phyloP scores from a whole-genome alignment of 768 basidiomycete genomes.

The Naganishia vaughanmartiniae region DNA sequence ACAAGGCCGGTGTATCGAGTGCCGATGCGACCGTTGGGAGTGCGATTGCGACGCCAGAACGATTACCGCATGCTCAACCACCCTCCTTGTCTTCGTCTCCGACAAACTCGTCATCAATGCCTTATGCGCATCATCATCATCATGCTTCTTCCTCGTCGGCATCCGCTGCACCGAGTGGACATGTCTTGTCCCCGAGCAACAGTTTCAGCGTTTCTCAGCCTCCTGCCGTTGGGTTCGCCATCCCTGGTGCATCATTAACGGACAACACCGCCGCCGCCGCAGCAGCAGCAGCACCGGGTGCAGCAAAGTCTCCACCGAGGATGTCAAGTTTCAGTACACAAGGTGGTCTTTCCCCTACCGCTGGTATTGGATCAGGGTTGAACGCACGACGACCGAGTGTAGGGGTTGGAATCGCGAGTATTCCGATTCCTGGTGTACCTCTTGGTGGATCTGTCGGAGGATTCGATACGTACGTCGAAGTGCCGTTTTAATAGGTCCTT shows the following conservation, averaged over 20 bases:
- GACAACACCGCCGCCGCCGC: background rate
- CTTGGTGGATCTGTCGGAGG: background rate
- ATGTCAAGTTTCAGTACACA: too few species aligned
- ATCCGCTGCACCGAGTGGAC: conserved; percentile 8
- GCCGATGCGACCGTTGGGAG: conserved; percentile 73
- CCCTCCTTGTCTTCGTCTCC: conserved; percentile 34
- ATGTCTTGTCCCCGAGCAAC: conserved; percentile 16
- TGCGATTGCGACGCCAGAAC: conserved; percentile 95
- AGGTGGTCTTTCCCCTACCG: conserved; percentile 21
- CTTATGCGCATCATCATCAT: conserved; percentile 13
- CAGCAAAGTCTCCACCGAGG: conserved; percentile 7
- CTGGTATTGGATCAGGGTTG: conserved; percentile 22
- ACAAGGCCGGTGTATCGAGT: conserved; percentile 76
- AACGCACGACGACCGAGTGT: conserved; percentile 20
- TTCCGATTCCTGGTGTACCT: conserved; percentile 15
- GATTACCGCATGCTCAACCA: conserved; percentile 32
- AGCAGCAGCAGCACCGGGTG: background rate
- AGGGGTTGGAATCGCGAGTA: conserved; percentile 16
- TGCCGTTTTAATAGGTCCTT: background rate
- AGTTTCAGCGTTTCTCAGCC: background rate
- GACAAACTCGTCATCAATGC: conserved; percentile 19
- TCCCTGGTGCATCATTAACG: conserved; percentile 1
- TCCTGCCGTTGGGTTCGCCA: background rate
- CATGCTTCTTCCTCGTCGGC: conserved; percentile 8
- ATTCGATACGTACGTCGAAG: conserved; percentile 9